Conservation (phyloP, 306 rosid genomes). For the Begonia fuchsioides region DNA sequence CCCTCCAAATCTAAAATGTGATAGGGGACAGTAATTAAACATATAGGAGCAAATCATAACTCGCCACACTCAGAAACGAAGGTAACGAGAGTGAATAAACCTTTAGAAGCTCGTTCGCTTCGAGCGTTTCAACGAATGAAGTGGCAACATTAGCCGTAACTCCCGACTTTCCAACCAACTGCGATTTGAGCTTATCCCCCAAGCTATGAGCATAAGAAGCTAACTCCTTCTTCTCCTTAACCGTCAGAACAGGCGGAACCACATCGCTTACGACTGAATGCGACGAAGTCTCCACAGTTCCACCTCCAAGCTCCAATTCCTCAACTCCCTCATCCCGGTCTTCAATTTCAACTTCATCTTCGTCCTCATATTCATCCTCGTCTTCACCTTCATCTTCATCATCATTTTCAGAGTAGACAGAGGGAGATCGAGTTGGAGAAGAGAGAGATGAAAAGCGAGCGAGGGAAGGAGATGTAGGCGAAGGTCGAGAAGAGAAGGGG, state of each 20-base stretch:
- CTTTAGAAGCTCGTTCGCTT: conserved; percentile 90
- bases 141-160: conserved; percentile 55
- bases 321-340: conserved; percentile 12
- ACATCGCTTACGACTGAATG: conserved; percentile 31
- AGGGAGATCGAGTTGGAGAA: conserved; percentile 8
- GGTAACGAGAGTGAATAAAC: conserved; percentile 15
- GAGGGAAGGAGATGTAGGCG: conserved; percentile 7
- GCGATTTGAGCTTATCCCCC: conserved; percentile 84
- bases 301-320: conserved; percentile 14
- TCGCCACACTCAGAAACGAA: neutral
- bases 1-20: too few relatives aligned
- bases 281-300: conserved; percentile 14
- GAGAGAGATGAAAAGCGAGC: conserved; percentile 18
- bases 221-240: conserved; percentile 82
- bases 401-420: conserved; percentile 4
- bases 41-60: too few relatives aligned
- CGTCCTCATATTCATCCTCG: neutral
- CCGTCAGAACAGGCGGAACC: conserved; percentile 38
- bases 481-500: conserved; percentile 7
- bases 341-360: conserved; percentile 10
- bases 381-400: conserved; percentile 6
- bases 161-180: conserved; percentile 82
- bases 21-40: too few relatives aligned
- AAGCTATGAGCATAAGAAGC: conserved; percentile 73
- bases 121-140: conserved; percentile 71